Evolutionary conservation across 768 basidiomycete genomes (phyloP).

Genomic region (Cystofilobasidium ferigula): DNA sequence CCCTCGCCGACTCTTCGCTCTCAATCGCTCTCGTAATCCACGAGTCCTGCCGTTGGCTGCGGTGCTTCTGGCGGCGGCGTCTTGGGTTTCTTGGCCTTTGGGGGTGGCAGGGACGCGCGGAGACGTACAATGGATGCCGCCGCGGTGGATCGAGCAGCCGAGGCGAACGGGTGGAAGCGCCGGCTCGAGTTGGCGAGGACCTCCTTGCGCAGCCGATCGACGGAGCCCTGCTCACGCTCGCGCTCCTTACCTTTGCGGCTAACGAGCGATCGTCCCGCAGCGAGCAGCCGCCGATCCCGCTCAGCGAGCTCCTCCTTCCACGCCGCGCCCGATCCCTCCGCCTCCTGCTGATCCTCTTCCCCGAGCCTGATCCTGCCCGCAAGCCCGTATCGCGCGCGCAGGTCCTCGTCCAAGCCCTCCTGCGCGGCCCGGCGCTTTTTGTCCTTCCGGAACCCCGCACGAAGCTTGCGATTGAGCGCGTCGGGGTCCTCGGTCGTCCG

Average conservation of each 20-base stretch:
- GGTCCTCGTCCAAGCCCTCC: slow-evolving; percentile 54
- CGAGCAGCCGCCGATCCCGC: not conserved
- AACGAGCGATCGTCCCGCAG: slow-evolving; percentile 1
- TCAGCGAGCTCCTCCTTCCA: slow-evolving; percentile 13
- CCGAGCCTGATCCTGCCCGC: slow-evolving; percentile 54
- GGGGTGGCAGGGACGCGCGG: not conserved
- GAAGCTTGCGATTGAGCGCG: slow-evolving; percentile 56
- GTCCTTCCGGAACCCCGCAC: slow-evolving; percentile 72
- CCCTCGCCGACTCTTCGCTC: too few species aligned
- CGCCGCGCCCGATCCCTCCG: slow-evolving; percentile 25
- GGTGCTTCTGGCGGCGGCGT: not conserved
- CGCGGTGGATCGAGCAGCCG: too few species aligned
- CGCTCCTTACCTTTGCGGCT: not conserved
- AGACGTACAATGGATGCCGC: too few species aligned
- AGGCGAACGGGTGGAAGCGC: slow-evolving; percentile 1
- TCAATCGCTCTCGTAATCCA: slow-evolving; percentile 1
- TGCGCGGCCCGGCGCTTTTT: slow-evolving; percentile 69
- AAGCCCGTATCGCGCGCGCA: slow-evolving; percentile 67
- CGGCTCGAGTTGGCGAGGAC: not conserved
- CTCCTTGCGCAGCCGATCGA: not conserved
- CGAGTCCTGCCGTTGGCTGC: not conserved
- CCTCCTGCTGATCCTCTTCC: slow-evolving; percentile 27
- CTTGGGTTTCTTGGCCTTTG: not conserved
- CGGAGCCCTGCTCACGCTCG: not conserved
- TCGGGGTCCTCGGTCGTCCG: slow-evolving; percentile 60